A percentile compares a stretch with the other conserved stretches of the same genome.
phyloP scores from a whole-genome alignment of 2,329 filamentous ascomycete species.

The Aspergillus sp. region DNA sequence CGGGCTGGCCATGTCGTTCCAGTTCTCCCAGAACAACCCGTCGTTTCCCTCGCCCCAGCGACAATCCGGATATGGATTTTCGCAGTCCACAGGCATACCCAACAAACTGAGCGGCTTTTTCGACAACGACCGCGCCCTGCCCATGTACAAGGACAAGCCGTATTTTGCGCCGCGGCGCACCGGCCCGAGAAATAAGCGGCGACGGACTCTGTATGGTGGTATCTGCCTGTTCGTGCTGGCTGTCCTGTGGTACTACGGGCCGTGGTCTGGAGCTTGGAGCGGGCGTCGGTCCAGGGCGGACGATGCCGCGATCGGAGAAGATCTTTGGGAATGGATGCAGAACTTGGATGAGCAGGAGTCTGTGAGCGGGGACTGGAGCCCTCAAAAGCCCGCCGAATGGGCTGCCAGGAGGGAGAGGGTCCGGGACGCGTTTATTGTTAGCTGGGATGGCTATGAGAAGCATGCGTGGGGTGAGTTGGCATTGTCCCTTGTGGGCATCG shows the following conservation, averaged over 20 bases:
- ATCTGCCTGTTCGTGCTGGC: constrained; percentile 47
- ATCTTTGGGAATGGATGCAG: constrained; percentile 49
- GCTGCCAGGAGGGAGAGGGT: constrained; percentile 66
- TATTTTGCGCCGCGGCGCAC: constrained; percentile 51
- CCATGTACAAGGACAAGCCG: constrained; percentile 99
- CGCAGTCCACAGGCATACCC: constrained; percentile 42
- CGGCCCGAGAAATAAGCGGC: constrained; percentile 51
- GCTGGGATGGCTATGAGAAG: constrained; percentile 86
- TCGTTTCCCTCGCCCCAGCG: constrained; percentile 54
- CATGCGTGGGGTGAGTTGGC: constrained; percentile 77
- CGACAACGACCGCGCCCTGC: constrained; percentile 55
- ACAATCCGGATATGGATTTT: constrained; percentile 34
- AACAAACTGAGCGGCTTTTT: constrained; percentile 58
- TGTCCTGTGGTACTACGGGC: constrained; percentile 56
- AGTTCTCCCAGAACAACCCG: constrained; percentile 59
- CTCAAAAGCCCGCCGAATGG: constrained; percentile 56
- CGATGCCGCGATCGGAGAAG: constrained; percentile 29
- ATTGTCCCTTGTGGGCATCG: background rate
- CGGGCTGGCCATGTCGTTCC: constrained; percentile 49
- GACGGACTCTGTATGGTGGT: constrained; percentile 51
- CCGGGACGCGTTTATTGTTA: constrained; percentile 79
- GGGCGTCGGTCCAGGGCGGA: constrained; percentile 11
- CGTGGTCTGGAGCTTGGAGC: constrained; percentile 10
- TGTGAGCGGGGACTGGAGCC: constrained; percentile 15
- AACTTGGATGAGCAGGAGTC: constrained; percentile 37